A percentile compares a stretch with the other conserved stretches of the same genome.
phyloP scores from a whole-genome alignment of 208 protist genomes.

The Trypanosoma avium region DNA sequence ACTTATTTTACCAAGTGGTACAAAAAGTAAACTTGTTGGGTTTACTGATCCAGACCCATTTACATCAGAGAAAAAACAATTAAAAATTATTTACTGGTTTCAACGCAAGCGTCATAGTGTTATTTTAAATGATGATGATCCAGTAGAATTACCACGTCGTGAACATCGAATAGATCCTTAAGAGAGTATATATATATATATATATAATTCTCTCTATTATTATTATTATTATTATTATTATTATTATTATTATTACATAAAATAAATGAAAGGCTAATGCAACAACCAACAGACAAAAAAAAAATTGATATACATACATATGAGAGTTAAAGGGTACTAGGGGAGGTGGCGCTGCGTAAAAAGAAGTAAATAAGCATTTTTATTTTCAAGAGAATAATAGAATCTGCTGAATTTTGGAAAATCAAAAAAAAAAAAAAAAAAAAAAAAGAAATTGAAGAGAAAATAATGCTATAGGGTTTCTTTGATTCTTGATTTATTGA shows the following conservation, averaged over 20 bases:
- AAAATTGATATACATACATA: too few species aligned
- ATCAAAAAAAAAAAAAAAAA: conserved; percentile 6
- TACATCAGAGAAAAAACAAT: conserved; percentile 76
- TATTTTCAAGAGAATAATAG: too few species aligned
- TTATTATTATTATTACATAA: too few species aligned
- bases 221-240: not conserved
- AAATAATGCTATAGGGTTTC: conserved; percentile 18
- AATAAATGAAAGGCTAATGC: too few species aligned
- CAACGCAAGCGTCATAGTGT: conserved; percentile 67
- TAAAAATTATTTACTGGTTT: conserved; percentile 89
- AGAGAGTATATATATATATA: not conserved
- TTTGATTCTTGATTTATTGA: too few species aligned
- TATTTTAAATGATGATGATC: conserved; percentile 68
- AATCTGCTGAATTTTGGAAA: too few species aligned
- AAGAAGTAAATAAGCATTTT: too few species aligned
- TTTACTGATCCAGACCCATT: conserved; percentile 89
- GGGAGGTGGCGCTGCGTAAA: too few species aligned
- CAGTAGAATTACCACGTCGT: conserved; percentile 67
- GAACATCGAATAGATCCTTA: conserved; percentile 48
- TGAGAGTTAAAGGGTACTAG: too few species aligned
- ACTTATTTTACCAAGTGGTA: conserved; percentile 64
- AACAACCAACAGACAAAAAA: not conserved
- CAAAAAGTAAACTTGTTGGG: conserved; percentile 71
- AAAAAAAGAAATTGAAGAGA: conserved; percentile 10
- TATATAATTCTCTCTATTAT: not conserved